Conservation (phyloP, 1,284 basidiomycete genomes). For the Cystobasidium slooffiae region DNA sequence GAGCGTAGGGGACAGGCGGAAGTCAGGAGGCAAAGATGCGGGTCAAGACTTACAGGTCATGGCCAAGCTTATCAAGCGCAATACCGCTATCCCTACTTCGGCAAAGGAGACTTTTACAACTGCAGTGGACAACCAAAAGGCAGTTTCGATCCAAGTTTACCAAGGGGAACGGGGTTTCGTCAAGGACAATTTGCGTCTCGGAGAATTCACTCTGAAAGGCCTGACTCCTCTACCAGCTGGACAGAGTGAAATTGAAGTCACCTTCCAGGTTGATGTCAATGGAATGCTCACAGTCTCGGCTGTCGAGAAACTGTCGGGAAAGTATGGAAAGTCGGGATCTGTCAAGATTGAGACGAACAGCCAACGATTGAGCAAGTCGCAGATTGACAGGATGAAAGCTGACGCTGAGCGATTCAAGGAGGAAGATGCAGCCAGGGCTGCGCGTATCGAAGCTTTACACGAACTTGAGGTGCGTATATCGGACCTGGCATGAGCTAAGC, state of each 20-base stretch:
- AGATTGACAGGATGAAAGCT: constrained; percentile 94
- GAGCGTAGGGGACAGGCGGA: constrained; percentile 74
- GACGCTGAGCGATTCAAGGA: constrained; percentile 66
- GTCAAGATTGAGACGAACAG: constrained; percentile 56
- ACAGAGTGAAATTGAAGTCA: constrained; percentile 96
- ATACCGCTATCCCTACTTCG: constrained; percentile 97
- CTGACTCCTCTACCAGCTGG: constrained; percentile 98
- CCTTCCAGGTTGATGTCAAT: constrained; percentile 98
- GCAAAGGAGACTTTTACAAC: constrained; percentile 99
- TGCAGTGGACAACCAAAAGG: constrained; percentile 91
- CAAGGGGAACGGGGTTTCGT: constrained; percentile 99
- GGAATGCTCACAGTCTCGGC: constrained; percentile 46
- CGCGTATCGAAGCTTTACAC: constrained; percentile 78
- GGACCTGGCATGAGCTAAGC: background rate
- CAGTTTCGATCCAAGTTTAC: constrained; percentile 97
- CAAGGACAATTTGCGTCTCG: constrained; percentile 97
- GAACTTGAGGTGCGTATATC: constrained; percentile 51
- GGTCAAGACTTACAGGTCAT: constrained; percentile 68
- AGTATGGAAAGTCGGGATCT: constrained; percentile 67
- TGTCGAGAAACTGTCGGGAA: constrained; percentile 92
- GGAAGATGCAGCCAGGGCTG: constrained; percentile 59
- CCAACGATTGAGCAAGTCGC: constrained; percentile 95
- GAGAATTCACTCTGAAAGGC: constrained; percentile 97
- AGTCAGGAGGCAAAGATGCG: background rate
- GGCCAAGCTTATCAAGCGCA: constrained; percentile 93